phyloP scores from a whole-genome alignment of 2,329 filamentous ascomycete species.

The Neofusicoccum laricinum region DNA sequence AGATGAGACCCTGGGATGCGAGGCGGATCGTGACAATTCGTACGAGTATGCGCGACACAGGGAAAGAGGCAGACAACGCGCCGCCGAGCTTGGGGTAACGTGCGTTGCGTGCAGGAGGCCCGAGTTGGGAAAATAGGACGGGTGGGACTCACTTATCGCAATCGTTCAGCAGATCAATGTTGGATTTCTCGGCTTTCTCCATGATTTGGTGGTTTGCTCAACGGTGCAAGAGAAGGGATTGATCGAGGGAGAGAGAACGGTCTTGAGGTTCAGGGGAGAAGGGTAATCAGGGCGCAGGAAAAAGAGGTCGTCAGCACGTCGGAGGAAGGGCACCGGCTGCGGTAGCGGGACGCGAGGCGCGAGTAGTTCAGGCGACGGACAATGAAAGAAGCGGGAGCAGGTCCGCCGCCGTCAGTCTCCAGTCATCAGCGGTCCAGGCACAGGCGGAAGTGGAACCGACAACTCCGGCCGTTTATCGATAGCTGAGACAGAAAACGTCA shows the following conservation, averaged over 20 bases:
- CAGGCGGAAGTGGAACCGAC: background rate
- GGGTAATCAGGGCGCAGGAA: background rate
- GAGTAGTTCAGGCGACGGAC: background rate
- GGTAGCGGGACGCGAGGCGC: background rate
- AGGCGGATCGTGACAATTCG: background rate
- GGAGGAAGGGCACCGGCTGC: background rate
- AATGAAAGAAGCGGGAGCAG: background rate
- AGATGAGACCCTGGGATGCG: background rate
- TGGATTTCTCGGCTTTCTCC: slow-evolving; percentile 35
- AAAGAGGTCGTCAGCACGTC: slow-evolving; percentile 1
- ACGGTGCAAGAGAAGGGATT: background rate
- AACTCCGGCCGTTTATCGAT: slow-evolving; percentile 4
- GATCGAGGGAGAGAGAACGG: background rate
- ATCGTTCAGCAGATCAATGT: slow-evolving; percentile 56
- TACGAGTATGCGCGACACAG: background rate
- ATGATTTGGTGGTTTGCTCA: background rate
- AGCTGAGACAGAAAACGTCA: slow-evolving; percentile 1
- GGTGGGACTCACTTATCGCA: slow-evolving; percentile 48
- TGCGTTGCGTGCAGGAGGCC: slow-evolving; percentile 1
- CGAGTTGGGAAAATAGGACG: slow-evolving; percentile 8
- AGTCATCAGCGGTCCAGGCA: no score
- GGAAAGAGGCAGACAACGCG: background rate
- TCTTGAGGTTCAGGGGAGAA: background rate
- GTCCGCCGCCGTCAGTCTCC: background rate
- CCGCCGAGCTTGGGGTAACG: slow-evolving; percentile 1